Evolutionary conservation across 495 filamentous ascomycete species (phyloP), one percentile per base, ranked within the genome.

Genomic region (Trypethelium eluteriae): DNA sequence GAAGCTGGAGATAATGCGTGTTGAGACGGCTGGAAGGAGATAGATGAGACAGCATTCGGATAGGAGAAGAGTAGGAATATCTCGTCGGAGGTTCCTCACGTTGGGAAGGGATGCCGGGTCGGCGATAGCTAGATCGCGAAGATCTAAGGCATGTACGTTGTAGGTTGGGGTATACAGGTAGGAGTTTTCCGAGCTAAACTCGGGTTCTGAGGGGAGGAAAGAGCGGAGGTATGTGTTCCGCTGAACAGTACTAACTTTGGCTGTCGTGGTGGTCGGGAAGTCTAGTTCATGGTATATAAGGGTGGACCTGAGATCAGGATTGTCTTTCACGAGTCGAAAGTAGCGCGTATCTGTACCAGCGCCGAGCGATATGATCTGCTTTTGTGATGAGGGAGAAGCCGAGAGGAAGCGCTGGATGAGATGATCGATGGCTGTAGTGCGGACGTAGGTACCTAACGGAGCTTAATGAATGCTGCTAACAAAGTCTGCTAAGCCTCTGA

Each of bases 31-130:
- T 0, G 87, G 81, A 1, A 86, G 80, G 1, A 98, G 83, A 74
- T 98, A 98, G 69, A 92, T 88, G 35, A 98, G 82, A 76, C 94
- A 97, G 79, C 93, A 97, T 76, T 98, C 94, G 0, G 92, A 96
- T 11, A 98, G 81, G 46, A 98, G 70, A 14, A 98, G 77, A 1
- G 93, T 98, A 1, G 93, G 93, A 0, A 90, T 9, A 69, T 76
- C 56, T 70, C 73, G 77, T 67, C 70, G 72, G 0, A 78, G 74
- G 32, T 89, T 81, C 6, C 25, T 49, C 1, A 87, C 75, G 14
- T 73, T 74, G 2, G 68, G 67, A 9, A 77, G 75, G n/a, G 65
- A 50, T 62, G 67, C 53, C 32, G 70, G 71, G 46, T 65, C 71
- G 38, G 66, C 39, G 59, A 35, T 67, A 4, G 72, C 61, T 1